Evolutionary conservation across 2,329 filamentous ascomycete species (phyloP), one percentile per base, ranked within the genome.

Genomic region (Penicillium sp.): DNA sequence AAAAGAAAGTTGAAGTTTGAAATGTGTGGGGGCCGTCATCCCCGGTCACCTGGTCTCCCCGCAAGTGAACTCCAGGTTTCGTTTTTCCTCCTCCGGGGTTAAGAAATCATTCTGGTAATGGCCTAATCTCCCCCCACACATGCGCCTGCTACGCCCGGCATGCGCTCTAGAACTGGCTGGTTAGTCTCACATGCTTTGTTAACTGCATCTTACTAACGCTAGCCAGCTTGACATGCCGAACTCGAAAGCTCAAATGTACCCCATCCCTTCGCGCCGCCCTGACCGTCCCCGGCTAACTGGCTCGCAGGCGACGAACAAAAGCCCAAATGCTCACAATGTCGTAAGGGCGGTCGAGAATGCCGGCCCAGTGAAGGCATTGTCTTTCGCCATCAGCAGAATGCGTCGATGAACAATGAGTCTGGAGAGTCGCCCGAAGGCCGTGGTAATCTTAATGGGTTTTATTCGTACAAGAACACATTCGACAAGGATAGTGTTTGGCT

Each of bases 301-400:
- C 47, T 8, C 13, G 10, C 57, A 73, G 71, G 71, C 72, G 83
- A 86, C 66, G 85, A 88, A 71, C 80, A 80, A 68, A 85, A 83
- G 62, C 85, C 85, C 11, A 71, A 80, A 37, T 88, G 85, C 67
- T 80, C 82, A 33, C 84, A 87, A 70, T 88, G 85, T 71, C 76
- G 76, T 67, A 85, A 86, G 70, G 85, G 83, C 5, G 81, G 80
- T 48, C 79, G 85, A 64, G 80, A 85, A 71, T 88, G 85, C 71
- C 76, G 83, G 46, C 83, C 83, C 25, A 85, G 83, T 66, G 84
- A 85, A 60, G 85, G 84, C 51, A 82, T 88, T 64, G 83, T 87
- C 45, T 89, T 88, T 66, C 83, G 86, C 54, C 86, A 89, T 71
- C 85, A 88, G 67, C 86, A 88, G 72, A 88, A 88, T 80, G 85